Base-by-base conservation (phyloP, 2,329 filamentous ascomycete species). In the Alternaria incomplexa region DNA sequence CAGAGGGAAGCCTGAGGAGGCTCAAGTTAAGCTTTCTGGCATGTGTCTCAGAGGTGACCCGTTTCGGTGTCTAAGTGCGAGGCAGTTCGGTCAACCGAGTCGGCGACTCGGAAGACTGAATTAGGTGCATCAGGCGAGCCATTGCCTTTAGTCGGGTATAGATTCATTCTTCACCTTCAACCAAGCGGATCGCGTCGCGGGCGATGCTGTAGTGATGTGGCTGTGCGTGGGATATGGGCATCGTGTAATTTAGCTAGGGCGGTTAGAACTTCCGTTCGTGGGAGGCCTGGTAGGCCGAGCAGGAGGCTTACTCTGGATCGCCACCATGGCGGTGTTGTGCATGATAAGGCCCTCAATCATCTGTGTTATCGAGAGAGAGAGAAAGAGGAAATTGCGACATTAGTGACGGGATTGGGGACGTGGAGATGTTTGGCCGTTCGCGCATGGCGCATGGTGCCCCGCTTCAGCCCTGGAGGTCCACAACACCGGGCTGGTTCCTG, bases 1-100 rank as follows among this genome's bases (percentile, higher is more conserved):
- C 32, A 58, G 63, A 61, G 25, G 61, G 52, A 23, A 48, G 65
- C 62, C 61, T 61, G 58, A 59, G 43, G 65, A 68, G 64, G 66
- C 61, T 68, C 60, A 62, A 68, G 51, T 58, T 48, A 63, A 68
- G 56, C 67, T 62, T 62, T 52, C 25, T 58, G 53, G 60, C 60
- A 45, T 23, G 61, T 63, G 53, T 32, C 45, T 53, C 17, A 53
- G 26, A 30, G 59, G 55, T 50, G 22, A 32, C 64, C 64, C 17
- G 28, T 62, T 63, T 28, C 32, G 52, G 66, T 55, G 52, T 44
- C 32, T 61, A 69, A 30, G 17, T 50, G 64, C 64, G 66, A 70
- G 63, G 30, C 59, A 52, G 40, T 28, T 32, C n/a, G 26, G 45
- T 51, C 23, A 52, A 26, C 28, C 28, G 13, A 22, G 45, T 51